Evolutionary conservation across 495 filamentous ascomycete species (phyloP), one percentile per base, ranked within the genome.

Genomic region (Talaromyces nanjingensis): DNA sequence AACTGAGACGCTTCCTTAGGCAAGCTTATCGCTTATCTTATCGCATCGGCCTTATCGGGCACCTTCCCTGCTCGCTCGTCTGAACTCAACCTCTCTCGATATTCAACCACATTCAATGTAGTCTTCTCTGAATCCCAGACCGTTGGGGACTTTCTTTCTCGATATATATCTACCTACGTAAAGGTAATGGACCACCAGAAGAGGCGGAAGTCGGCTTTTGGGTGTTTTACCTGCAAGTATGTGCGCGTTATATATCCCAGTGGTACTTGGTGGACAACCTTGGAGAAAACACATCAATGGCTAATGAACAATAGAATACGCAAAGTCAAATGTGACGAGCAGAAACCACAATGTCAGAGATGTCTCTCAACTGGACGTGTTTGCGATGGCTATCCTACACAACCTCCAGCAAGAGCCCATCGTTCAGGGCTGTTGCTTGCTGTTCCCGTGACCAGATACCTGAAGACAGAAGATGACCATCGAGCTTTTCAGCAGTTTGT

Each of bases 401-500:
- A 27, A 64, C 63, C 33, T 69, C 69, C 39, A 66, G 65, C 25
- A 61, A 69, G 24, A 68, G 67, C 47, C 68, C 68, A 3, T 66
- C 67, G 9, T 56, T 68, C n/a, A 66, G 66, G 3, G 58, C 47
- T 55, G 68, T 68, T 49, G 14, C 65, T 64, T 45, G 62, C 6
- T 42, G 47, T 56, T 22, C 49, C 31, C 27, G 11, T 25, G 54
- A 58, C 27, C 56, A 54, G 14, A 45, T 24, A 14, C 55, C 55
- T 66, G 61, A n/a, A 67, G 73, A 63, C 71, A 72, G 52, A 62
- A 61, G 60, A 67, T 33, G 86, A 89, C 65, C 77, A 78, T 59
- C 73, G 75, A 5, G 86, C 80, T 63, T 88, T 88, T 63, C 79
- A 87, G 66, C 75, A 86, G 55, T 87, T 89, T 64, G 78, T 79